Base-by-base conservation (phyloP, 148 eudicot genomes). In the Selenicereus undatus region DNA sequence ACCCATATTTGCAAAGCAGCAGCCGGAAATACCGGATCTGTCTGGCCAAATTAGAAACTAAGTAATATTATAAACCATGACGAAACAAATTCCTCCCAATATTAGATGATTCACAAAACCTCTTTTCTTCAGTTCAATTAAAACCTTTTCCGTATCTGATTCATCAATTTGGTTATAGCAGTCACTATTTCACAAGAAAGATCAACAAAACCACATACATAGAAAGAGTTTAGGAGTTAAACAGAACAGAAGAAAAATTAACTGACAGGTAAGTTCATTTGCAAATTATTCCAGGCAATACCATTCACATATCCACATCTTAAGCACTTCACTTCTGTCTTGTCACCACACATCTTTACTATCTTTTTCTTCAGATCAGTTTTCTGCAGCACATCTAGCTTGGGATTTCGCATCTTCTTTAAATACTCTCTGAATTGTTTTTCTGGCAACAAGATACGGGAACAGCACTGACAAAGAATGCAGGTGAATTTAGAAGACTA, bases 231-330 rank as follows among this genome's bases (percentile, higher is more conserved):
- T 27, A 54, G 39, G 72, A 12, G 66, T 36, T 43, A 0, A 24
- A 62, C 45, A 73, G 27, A 78, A 26, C 9, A 35, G 54, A 29
- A 79, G 45, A 22, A 65, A 35, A 21, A 32, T 71, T 13, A 74
- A 29, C 52, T 45, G 52, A 80, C 3, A 45, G 26, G 54, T 51
- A 75, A 30, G 26, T 60, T 75, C 43, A 39, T 76, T 52, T 51
- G 51, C 74, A 72, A 62, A 29, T 13, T 26, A 20, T 42, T n/a
- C 35, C 18, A 27, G 56, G 66, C 27, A 81, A 21, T 29, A 97
- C 99, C 99, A 70, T 97, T 94, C 77, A 81, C 76, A 86, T 90
- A 94, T 86, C 97, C 95, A 83, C 99, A 97, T 85, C 88, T 84
- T 45, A 83, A 87, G 83, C 99, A 97, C 84, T 71, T 78, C 72